Percentiles rank a stretch among this genome's conserved stretches.
These are phyloP conservation scores for Radiomyces spectabilis DNA, from an alignment of 192 early-diverging fungal genomes.

Conservation along the genomic window DNA sequence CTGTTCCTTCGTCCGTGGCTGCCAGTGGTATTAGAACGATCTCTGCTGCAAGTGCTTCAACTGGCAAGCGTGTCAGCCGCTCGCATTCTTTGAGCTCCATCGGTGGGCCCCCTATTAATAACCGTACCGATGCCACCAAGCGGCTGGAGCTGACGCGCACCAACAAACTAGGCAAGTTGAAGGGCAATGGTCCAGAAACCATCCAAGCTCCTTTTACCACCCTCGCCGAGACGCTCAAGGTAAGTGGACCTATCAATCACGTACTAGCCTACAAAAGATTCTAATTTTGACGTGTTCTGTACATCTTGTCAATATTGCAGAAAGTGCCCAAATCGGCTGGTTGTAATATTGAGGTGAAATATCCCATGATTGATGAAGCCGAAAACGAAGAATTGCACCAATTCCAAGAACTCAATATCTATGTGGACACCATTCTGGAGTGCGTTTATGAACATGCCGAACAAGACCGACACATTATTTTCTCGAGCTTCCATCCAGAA, in stretches of 20 bases:
- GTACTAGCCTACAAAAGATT: too few relatives aligned
- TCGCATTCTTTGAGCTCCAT: conserved; percentile 41
- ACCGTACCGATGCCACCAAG: not conserved
- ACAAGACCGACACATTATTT: conserved; percentile 67
- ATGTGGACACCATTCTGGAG: conserved; percentile 78
- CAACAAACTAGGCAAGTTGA: conserved; percentile 39
- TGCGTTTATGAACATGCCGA: conserved; percentile 59
- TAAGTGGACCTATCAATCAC: too few relatives aligned
- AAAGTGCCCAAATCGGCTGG: conserved; percentile 66
- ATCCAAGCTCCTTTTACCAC: conserved; percentile 88
- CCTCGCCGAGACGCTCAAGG: conserved; percentile 67
- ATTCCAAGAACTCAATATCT: conserved; percentile 77
- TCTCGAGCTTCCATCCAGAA: conserved; percentile 92
- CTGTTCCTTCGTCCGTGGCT: not conserved
- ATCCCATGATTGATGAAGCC: conserved; percentile 88
- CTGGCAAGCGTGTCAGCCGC: conserved; percentile 21
- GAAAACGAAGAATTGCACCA: conserved; percentile 61
- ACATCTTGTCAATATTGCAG: too few relatives aligned
- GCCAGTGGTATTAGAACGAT: too few relatives aligned
- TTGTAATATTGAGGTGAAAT: conserved; percentile 96
- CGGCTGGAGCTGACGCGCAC: conserved; percentile 12
- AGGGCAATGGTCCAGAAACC: conserved; percentile 72
- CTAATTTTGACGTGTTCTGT: too few relatives aligned
- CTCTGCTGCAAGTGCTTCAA: not conserved
- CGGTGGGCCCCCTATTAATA: not conserved